Base-by-base conservation (phyloP, 805 yeast species). In the Wickerhamomyces subpelliculosus region DNA sequence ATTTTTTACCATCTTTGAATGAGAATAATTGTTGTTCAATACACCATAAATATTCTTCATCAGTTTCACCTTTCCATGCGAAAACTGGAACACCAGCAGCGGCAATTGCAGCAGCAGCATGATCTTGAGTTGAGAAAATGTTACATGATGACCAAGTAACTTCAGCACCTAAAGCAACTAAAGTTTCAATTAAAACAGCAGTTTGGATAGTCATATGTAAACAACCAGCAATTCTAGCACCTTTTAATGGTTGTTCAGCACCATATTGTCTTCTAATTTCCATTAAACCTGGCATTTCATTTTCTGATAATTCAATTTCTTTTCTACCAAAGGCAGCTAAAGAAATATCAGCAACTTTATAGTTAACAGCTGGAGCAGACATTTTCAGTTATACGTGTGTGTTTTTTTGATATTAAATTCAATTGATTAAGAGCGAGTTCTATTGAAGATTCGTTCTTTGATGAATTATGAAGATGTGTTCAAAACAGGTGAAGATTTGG, bases 41-140 rank as follows among this genome's bases (percentile, higher is more conserved):
- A 80, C 98, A 90, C 98, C 98, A 90, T 63, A 78, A 64, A 80
- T 90, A 93, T 76, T 90, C 98, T 77, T 90, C 97, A 72, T 90
- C 98, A 68, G 97, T 87, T 80, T 90, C 97, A 67, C 98, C 97
- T 80, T 90, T 90, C 98, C 98, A 90, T 60, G 98, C 98, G 57
- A 87, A 90, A 52, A 90, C 98, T 63, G 98, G 97, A 44, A 90
- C 94, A 73, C 98, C 98, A 54, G 96, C 69, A 55, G 97, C 98
- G 57, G 98, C 98, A 67, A 90, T 93, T 58, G 97, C 97, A 61
- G 98, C 97, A 59, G 98, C 97, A 56, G 97, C 97, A 68, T 90
- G 97, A 73, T 90, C 98, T 76, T 90, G 98, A 53, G 98, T 90
- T 57, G 97, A 89, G 83, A 86, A 90, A 60, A 90, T 90, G 95